phyloP scores from a whole-genome alignment of 164 flowering plant species.

The Tetrastigma voinierianum region DNA sequence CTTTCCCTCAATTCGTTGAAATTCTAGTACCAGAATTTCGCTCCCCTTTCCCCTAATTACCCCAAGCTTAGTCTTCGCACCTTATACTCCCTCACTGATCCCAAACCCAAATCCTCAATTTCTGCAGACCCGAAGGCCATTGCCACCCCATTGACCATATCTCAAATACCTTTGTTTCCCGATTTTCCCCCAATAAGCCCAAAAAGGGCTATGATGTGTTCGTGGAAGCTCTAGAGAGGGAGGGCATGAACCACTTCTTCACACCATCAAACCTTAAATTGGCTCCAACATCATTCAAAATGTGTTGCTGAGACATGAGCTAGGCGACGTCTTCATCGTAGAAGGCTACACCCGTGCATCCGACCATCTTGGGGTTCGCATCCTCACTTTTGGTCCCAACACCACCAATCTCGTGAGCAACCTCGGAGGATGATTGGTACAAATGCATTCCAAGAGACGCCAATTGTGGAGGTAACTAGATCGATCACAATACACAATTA shows the following conservation, averaged over 20 bases:
- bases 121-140: too few relatives aligned
- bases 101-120: too few relatives aligned
- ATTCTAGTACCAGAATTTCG: too few relatives aligned
- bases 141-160: too few relatives aligned
- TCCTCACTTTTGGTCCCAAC: conserved; percentile 78
- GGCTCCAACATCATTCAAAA: conserved; percentile 50
- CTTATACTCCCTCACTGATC: too few relatives aligned
- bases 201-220: conserved; percentile 67
- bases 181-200: conserved; percentile 50
- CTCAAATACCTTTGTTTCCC: conserved; percentile 17
- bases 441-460: conserved; percentile 73
- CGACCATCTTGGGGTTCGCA: conserved; percentile 63
- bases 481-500: conserved; percentile 75
- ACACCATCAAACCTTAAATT: conserved; percentile 77
- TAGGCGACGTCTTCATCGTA: conserved; percentile 69
- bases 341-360: conserved; percentile 71
- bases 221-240: conserved; percentile 71
- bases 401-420: conserved; percentile 76
- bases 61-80: too few relatives aligned
- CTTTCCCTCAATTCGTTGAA: too few relatives aligned
- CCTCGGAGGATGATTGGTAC: conserved; percentile 73
- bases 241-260: conserved; percentile 55
- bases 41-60: too few relatives aligned
- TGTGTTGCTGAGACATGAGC: conserved; percentile 66
- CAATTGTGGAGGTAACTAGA: conserved; percentile 70